phyloP scores from a whole-genome alignment of 192 early-diverging fungal genomes.

The Linnemannia schmuckeri region DNA sequence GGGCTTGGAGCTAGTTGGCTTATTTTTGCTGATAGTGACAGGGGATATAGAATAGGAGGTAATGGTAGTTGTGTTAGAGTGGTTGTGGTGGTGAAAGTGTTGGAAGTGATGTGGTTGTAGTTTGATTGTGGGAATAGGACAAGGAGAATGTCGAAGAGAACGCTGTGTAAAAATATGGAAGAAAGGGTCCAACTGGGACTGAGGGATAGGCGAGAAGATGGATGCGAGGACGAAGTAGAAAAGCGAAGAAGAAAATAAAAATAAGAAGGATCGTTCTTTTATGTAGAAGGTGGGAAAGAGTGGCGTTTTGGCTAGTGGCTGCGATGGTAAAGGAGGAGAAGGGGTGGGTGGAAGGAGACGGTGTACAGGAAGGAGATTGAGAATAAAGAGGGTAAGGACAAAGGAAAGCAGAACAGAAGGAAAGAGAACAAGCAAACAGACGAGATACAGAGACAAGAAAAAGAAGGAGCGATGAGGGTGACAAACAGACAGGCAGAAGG shows the following conservation, averaged over 20 bases:
- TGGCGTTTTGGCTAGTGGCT: background rate
- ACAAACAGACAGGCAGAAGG: background rate
- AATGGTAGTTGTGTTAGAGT: no score
- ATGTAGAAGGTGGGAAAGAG: background rate
- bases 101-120: background rate
- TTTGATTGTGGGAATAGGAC: background rate
- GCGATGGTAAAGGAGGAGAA: background rate
- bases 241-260: background rate
- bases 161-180: background rate
- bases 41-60: no score
- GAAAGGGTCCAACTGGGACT: background rate
- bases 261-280: background rate
- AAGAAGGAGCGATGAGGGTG: background rate
- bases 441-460: background rate
- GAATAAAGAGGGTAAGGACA: conserved; percentile 70
- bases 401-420: conserved; percentile 73
- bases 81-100: no score
- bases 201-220: background rate
- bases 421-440: background rate
- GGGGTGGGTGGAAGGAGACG: background rate
- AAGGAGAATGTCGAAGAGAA: background rate
- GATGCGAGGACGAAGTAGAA: background rate
- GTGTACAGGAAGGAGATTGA: background rate
- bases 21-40: background rate
- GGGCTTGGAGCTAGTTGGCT: no score